These are phyloP conservation scores for Vishniacozyma victoriae DNA, from an alignment of 768 basidiomycete species.

Conservation along the genomic window DNA sequence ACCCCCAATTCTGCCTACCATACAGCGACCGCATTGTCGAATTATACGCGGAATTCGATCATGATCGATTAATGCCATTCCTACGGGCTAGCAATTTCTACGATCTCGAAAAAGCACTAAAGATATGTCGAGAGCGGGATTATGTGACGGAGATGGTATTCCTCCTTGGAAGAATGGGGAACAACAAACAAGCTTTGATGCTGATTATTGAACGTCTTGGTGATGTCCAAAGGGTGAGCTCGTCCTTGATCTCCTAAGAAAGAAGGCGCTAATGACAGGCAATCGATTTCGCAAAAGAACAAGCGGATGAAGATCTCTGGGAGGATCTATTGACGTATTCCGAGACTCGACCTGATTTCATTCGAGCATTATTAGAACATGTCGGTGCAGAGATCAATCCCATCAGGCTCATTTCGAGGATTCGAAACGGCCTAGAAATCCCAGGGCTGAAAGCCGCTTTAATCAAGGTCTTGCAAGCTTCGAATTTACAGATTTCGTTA, in stretches of 20 bases:
- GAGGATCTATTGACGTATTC: slow-evolving; percentile 91
- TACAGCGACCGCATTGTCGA: slow-evolving; percentile 84
- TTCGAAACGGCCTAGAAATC: slow-evolving; percentile 93
- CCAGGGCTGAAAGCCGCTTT: slow-evolving; percentile 88
- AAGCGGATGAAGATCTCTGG: slow-evolving; percentile 95
- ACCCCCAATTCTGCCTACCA: slow-evolving; percentile 67
- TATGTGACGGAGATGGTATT: slow-evolving; percentile 96
- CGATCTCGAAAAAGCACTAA: slow-evolving; percentile 83
- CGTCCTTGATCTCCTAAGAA: too few relatives aligned
- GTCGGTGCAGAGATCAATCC: slow-evolving; percentile 95
- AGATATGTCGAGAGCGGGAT: slow-evolving; percentile 74
- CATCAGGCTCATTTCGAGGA: slow-evolving; percentile 84
- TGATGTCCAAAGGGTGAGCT: slow-evolving; percentile 77
- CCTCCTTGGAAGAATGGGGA: slow-evolving; percentile 92
- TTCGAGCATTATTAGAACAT: slow-evolving; percentile 88
- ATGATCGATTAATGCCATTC: slow-evolving; percentile 76
- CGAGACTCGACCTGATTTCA: slow-evolving; percentile 94
- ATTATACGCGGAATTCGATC: slow-evolving; percentile 83
- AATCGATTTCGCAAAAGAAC: slow-evolving; percentile 97
- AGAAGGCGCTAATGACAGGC: slow-evolving; percentile 55
- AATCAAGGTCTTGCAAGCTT: slow-evolving; percentile 95
- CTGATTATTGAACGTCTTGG: slow-evolving; percentile 92
- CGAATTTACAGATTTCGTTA: slow-evolving; percentile 76
- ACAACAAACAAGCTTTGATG: slow-evolving; percentile 87
- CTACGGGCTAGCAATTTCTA: slow-evolving; percentile 85